phyloP scores from a whole-genome alignment of 441 rosid species.

The Brassica balearica region DNA sequence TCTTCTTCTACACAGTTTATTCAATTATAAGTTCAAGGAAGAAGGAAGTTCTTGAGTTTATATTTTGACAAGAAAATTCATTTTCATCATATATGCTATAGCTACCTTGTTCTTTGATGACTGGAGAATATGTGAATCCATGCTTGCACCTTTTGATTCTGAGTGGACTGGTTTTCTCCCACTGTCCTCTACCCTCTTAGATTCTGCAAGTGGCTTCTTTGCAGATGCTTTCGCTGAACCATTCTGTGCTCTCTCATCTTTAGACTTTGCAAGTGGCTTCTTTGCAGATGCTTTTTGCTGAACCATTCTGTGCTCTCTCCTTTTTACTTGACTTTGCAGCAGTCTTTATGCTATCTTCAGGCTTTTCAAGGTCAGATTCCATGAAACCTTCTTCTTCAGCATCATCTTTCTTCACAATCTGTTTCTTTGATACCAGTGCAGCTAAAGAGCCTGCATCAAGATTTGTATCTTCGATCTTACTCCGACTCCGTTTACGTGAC shows the following conservation, averaged over 20 bases:
- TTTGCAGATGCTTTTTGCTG: slow-evolving; percentile 11
- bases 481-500: slow-evolving; percentile 44
- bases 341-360: neutral
- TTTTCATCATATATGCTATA: slow-evolving; percentile 26
- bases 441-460: slow-evolving; percentile 20
- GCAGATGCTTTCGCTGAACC: slow-evolving; percentile 38
- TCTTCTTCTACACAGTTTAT: slow-evolving; percentile 44
- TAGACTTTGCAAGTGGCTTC: slow-evolving; percentile 10
- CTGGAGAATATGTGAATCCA: slow-evolving; percentile 28
- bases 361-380: slow-evolving; percentile 39
- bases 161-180: slow-evolving; percentile 23
- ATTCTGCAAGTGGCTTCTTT: slow-evolving; percentile 38
- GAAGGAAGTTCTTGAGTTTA: neutral
- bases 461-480: slow-evolving; percentile 42
- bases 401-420: slow-evolving; percentile 39
- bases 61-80: slow-evolving; percentile 23
- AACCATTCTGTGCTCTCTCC: slow-evolving; percentile 5
- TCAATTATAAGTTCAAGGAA: slow-evolving; percentile 18
- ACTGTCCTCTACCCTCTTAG: slow-evolving; percentile 28
- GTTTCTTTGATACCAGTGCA: slow-evolving; percentile 31
- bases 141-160: slow-evolving; percentile 31
- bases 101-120: slow-evolving; percentile 49
- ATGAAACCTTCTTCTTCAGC: slow-evolving; percentile 41
- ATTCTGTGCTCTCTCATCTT: slow-evolving; percentile 14
- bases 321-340: slow-evolving; percentile 38